A percentile compares a stretch with the other conserved stretches of the same genome.
phyloP scores from a whole-genome alignment of 176 grass and related monocot genomes.

The Calamus simplicifolius region DNA sequence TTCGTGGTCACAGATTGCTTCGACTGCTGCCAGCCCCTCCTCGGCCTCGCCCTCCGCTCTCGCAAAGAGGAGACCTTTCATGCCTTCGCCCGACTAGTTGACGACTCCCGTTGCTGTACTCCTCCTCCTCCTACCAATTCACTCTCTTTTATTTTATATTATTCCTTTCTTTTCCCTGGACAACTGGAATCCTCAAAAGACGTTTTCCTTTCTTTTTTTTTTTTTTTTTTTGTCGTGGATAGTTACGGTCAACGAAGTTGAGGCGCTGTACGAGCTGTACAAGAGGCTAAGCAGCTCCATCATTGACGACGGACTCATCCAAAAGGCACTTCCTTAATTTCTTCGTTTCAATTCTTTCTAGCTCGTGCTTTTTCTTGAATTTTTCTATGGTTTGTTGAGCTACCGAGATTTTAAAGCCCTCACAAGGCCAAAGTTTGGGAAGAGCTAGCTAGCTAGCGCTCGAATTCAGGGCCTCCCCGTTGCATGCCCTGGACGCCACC shows the following conservation, averaged over 20 bases:
- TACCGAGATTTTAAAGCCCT: background rate
- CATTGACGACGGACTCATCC: constrained; percentile 69
- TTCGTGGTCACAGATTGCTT: constrained; percentile 56
- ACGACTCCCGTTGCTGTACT: constrained; percentile 69
- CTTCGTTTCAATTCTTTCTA: too few relatives aligned
- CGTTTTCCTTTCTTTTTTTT: too few relatives aligned
- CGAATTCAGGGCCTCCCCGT: too few relatives aligned
- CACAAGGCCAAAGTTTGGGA: too few relatives aligned
- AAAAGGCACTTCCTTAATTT: constrained; percentile 56
- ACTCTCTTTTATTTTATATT: background rate
- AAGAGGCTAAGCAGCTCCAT: constrained; percentile 80
- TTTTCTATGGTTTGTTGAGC: background rate
- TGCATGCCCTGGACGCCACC: too few relatives aligned
- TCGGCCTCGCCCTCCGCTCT: background rate
- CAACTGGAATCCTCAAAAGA: background rate
- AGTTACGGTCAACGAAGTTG: constrained; percentile 84
- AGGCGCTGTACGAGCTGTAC: constrained; percentile 78
- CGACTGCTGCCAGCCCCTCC: constrained; percentile 15
- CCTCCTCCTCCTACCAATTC: background rate
- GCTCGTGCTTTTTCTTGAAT: too few relatives aligned
- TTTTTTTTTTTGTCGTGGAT: too few relatives aligned
- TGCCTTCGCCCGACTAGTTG: constrained; percentile 45
- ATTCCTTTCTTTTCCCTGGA: background rate
- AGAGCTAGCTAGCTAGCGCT: too few relatives aligned
- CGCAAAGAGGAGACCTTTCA: constrained; percentile 4